Evolutionary conservation across 2,329 filamentous ascomycete species (phyloP), one percentile per base, ranked within the genome.

Genomic region (Hypomyces perniciosus): DNA sequence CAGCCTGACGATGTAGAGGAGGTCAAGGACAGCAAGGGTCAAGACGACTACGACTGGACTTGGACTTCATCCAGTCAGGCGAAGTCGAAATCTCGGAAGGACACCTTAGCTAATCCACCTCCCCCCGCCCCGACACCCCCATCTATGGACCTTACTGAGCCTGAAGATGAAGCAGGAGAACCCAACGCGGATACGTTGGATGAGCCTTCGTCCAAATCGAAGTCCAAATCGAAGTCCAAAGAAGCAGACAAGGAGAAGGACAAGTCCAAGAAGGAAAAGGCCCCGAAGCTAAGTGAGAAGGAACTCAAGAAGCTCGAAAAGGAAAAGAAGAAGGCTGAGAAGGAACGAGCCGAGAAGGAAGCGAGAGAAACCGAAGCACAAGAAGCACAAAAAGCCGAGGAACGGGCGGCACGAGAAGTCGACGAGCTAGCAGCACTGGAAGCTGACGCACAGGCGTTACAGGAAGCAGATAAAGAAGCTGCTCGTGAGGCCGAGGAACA

Each of bases 271-370:
- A 67, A 68, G 41, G 64, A 71, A 33, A 69, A 74, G 54, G 68
- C 71, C 48, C 65, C 68, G 7, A 77, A 73, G 60, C 64, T 78
- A 39, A 72, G 62, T 61, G 74, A 75, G 57, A 78, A 74, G 53
- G 76, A 79, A 58, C 69, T 73, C 13, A 73, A 75, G 58, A 76
- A 76, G 59, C 73, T 76, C 26, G 75, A 78, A 47, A 74, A 74
- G 59, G 68, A 74, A 56, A 73, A 72, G 61, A 70, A 68, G 30
- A 72, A 72, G 59, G 65, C 62, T 35, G 72, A 76, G 70, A 59
- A 71, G 68, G 60, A 61, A 29, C 54, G 60, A 37, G 56, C 59
- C 43, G 57, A 54, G 20, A 56, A 58, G 44, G 61, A 64, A 31
- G 59, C 62, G 1, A 56, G 46, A 41, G 60, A 62, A 34, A 65